phyloP scores from a whole-genome alignment of 768 basidiomycete species.

The Macrolepiota dolichaula region DNA sequence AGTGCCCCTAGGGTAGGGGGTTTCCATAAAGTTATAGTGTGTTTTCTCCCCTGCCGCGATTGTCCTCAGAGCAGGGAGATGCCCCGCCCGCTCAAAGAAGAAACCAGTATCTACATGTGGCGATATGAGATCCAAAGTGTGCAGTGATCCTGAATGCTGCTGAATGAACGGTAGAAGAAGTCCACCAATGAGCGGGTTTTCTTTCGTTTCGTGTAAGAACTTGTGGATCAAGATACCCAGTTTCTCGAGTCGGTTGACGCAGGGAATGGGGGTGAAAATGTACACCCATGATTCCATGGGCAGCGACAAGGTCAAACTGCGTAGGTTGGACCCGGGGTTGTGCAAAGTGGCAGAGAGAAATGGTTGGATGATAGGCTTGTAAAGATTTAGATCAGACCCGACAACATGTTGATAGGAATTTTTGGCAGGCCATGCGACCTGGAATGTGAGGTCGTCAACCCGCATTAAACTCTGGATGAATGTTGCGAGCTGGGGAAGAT shows the following conservation, averaged over 20 bases:
- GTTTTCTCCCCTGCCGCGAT: not conserved
- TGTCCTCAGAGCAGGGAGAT: not conserved
- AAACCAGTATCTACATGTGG: not conserved
- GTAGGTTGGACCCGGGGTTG: not conserved
- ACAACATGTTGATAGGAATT: not conserved
- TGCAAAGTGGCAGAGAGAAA: not conserved
- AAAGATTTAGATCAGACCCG: not conserved
- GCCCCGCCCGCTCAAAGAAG: not conserved
- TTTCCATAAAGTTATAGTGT: not conserved
- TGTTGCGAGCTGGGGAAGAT: not conserved
- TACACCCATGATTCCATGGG: not conserved
- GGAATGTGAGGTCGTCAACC: not conserved
- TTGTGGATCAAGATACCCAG: not conserved
- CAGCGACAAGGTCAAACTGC: not conserved
- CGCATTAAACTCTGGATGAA: not conserved
- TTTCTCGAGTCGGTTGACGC: not conserved
- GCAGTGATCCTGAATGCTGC: not conserved
- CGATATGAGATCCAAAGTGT: not conserved
- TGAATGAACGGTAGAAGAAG: not conserved
- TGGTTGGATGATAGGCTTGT: not conserved
- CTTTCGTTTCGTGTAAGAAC: not conserved
- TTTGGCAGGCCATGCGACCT: not conserved
- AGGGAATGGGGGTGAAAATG: not conserved
- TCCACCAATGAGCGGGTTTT: not conserved
- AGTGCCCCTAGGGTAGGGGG: not conserved